Percentiles rank a stretch among this genome's conserved stretches.
These are phyloP conservation scores for Magnusiomyces starmeri DNA, from an alignment of 1,139 yeast genomes.

Conservation along the genomic window DNA sequence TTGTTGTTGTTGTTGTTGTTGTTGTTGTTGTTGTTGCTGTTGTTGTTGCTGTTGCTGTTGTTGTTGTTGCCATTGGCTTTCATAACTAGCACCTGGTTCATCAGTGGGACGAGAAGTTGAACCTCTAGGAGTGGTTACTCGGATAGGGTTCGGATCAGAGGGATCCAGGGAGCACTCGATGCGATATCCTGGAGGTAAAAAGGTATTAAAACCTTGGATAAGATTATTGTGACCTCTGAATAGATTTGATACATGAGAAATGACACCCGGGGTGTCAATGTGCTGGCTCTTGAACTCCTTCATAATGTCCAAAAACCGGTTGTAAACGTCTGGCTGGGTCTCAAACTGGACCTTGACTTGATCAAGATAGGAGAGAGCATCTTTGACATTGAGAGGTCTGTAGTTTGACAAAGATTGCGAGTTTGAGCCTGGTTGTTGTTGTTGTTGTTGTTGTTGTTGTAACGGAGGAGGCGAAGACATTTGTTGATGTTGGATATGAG, in stretches of 20 bases:
- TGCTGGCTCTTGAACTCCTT: slow-evolving; percentile 94
- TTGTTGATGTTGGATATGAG: slow-evolving; percentile 12
- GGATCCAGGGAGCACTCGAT: slow-evolving; percentile 90
- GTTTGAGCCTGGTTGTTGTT: slow-evolving; percentile 21
- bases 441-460: slow-evolving; percentile 14
- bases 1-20: slow-evolving; percentile 13
- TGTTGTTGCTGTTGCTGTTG: slow-evolving; percentile 11
- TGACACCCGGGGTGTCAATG: slow-evolving; percentile 97
- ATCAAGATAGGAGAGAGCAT: slow-evolving; percentile 89
- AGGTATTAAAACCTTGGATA: slow-evolving; percentile 95
- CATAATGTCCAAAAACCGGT: slow-evolving; percentile 94
- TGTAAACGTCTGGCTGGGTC: slow-evolving; percentile 91
- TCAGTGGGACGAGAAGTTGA: slow-evolving; percentile 64
- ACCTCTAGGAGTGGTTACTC: slow-evolving; percentile 94
- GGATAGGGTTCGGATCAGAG: slow-evolving; percentile 82
- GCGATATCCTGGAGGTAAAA: slow-evolving; percentile 92
- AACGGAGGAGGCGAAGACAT: slow-evolving; percentile 9
- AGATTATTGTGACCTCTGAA: slow-evolving; percentile 89
- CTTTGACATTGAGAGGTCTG: slow-evolving; percentile 90
- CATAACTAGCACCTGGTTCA: slow-evolving; percentile 20
- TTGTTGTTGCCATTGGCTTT: slow-evolving; percentile 17
- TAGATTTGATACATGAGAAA: slow-evolving; percentile 83
- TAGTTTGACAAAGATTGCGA: slow-evolving; percentile 36
- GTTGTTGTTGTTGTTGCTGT: slow-evolving; percentile 12
- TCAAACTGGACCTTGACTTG: slow-evolving; percentile 91